Percentiles rank a stretch among this genome's conserved stretches.
Evolutionary conservation across 2,329 filamentous ascomycete species (phyloP).

Genomic region (Ploettnerulaceae sp.): DNA sequence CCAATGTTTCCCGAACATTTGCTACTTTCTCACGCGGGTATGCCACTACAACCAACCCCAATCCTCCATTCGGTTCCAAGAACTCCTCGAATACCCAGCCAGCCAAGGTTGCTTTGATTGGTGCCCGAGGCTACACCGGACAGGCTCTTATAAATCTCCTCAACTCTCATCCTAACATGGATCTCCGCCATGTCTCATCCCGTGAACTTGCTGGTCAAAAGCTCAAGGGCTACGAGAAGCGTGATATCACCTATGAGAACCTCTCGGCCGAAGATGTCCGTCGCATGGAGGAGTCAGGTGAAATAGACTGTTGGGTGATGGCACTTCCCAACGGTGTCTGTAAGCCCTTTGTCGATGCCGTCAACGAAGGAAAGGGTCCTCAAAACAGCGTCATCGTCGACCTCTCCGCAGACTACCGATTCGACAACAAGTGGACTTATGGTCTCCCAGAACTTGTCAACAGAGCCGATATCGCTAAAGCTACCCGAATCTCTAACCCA

Average conservation of each 20-base stretch:
- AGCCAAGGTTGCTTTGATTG: slow-evolving; percentile 79
- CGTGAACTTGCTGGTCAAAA: slow-evolving; percentile 85
- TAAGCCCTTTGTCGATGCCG: slow-evolving; percentile 87
- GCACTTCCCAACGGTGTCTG: slow-evolving; percentile 93
- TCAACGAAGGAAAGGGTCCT: slow-evolving; percentile 61
- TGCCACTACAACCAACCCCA: slow-evolving; percentile 71
- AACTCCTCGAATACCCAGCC: slow-evolving; percentile 78
- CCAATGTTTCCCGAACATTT: slow-evolving; percentile 10
- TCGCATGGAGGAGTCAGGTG: slow-evolving; percentile 74
- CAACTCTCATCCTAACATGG: slow-evolving; percentile 83
- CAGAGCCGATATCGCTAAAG: slow-evolving; percentile 68
- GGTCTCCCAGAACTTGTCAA: slow-evolving; percentile 81
- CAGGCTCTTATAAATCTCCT: slow-evolving; percentile 84
- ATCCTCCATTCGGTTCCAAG: slow-evolving; percentile 83
- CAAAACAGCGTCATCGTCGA: slow-evolving; percentile 78
- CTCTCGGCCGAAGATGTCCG: slow-evolving; percentile 80
- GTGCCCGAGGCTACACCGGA: slow-evolving; percentile 89
- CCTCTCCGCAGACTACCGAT: slow-evolving; percentile 94
- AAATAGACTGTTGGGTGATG: slow-evolving; percentile 97
- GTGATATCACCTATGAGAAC: slow-evolving; percentile 88
- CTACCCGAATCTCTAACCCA: slow-evolving; percentile 83
- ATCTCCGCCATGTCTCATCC: slow-evolving; percentile 86
- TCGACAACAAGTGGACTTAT: slow-evolving; percentile 81
- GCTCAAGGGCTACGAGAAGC: slow-evolving; percentile 85
- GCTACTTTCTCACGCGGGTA: slow-evolving; percentile 42